A percentile compares a stretch with the other conserved stretches of the same genome.
Conservation (phyloP, 2,329 filamentous ascomycete genomes). For the Cordyceps pruinosa region DNA sequence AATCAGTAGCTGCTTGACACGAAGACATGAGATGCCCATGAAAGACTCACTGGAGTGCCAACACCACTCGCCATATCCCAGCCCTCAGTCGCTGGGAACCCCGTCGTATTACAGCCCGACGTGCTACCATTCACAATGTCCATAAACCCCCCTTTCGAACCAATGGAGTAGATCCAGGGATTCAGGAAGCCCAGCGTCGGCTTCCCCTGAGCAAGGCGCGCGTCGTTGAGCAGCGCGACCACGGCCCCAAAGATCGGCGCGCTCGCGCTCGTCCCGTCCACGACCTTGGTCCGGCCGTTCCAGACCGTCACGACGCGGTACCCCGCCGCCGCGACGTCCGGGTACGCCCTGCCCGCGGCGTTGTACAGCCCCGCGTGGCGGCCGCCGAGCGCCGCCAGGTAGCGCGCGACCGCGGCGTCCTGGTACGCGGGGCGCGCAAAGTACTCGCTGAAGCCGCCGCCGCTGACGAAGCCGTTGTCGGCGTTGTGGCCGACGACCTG, state of each 20-base stretch:
- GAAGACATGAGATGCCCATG: fast-evolving
- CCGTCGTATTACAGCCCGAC: not conserved
- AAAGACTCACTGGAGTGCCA: conserved; percentile 5
- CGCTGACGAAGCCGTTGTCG: too few relatives aligned
- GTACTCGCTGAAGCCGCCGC: conserved; percentile 18
- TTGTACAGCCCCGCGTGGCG: not conserved
- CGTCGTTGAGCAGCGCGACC: conserved; percentile 50
- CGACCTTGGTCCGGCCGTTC: conserved; percentile 26
- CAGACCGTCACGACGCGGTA: conserved; percentile 28
- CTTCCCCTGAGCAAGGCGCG: conserved; percentile 38
- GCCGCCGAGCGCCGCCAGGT: conserved; percentile 14
- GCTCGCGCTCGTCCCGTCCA: conserved; percentile 35
- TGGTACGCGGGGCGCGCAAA: conserved; percentile 31
- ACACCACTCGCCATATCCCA: conserved; percentile 8
- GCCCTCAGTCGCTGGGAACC: not conserved
- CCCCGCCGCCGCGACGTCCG: conserved; percentile 45
- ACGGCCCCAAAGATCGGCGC: conserved; percentile 49
- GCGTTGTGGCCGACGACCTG: too few relatives aligned
- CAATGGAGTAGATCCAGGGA: conserved; percentile 36
- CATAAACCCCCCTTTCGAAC: conserved; percentile 9
- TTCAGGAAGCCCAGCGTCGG: conserved; percentile 40
- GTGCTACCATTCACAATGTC: conserved; percentile 5
- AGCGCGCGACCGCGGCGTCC: conserved; percentile 39
- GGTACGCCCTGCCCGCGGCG: conserved; percentile 30
- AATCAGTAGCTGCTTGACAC: not conserved